Base-by-base conservation (phyloP, 2,329 filamentous ascomycete species). In the Fusarium sp. region DNA sequence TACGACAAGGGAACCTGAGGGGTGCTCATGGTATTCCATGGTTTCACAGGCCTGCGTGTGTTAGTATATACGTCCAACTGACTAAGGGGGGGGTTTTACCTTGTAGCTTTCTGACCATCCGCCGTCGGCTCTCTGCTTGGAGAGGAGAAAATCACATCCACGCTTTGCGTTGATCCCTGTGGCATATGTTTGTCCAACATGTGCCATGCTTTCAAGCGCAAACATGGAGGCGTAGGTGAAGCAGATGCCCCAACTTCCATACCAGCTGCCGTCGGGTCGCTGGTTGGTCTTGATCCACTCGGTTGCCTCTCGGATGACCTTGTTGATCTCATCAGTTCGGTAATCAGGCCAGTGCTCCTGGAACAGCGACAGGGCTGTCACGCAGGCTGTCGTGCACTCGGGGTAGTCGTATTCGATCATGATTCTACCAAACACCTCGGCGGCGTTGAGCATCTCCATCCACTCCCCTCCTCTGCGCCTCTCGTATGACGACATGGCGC, bases 341-440 rank as follows among this genome's bases (percentile, higher is more conserved):
- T 99, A 97, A 31, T 92, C 86, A 0, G 96, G 95, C 86, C 95
- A 97, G 81, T 94, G 88, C 78, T 93, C 89, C 74, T 90, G 90
- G 86, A 98, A 98, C 2, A 96, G 87, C 6, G 92, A 93, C 22
- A 99, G 87, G 0, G 94, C 95, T 1, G 94, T 98, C 5, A 99
- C 93, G 33, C 95, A 95, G 1, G 97, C 95, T 3, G 97, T 98
- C 1, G 97, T 99, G 86, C 97, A 99, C 83, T 99, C 97, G 0
- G 96, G 95, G 80, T 99, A 98, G 81, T 98, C 95, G 82, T 99
- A 99, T 80, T 98, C 96, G 63, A 99, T 93, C 97, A 99, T 99
- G 84, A 99, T 99, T 22, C 92, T 90, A 16, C 95, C 95, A 82
- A 99, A 99, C 0, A 99, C 95, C 81, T 99, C 97, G 2, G 97